Percentiles rank a stretch among this genome's conserved stretches.
Evolutionary conservation across 1,139 yeast species (phyloP).

Genomic region (Debaryomyces sp.): DNA sequence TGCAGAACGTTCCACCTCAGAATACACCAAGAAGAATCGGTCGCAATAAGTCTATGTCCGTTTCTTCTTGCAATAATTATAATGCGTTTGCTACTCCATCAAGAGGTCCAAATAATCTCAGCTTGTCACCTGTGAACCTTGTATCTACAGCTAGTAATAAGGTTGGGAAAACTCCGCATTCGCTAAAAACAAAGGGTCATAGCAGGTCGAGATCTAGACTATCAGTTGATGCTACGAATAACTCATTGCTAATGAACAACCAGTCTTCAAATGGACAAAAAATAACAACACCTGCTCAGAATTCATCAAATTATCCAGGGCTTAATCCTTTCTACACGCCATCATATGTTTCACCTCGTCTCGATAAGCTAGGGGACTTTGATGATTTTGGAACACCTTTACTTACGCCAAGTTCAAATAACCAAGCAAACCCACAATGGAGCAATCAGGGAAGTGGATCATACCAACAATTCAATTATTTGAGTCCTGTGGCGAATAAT

Average conservation of each 20-base stretch:
- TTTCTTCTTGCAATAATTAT: slow-evolving; percentile 27
- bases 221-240: slow-evolving; percentile 29
- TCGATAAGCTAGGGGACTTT: slow-evolving; percentile 28
- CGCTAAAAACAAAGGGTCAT: slow-evolving; percentile 36
- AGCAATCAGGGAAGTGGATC: slow-evolving; percentile 5
- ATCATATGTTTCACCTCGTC: slow-evolving; percentile 43
- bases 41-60: slow-evolving; percentile 36
- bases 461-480: slow-evolving; percentile 9
- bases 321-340: slow-evolving; percentile 53
- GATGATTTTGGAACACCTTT: slow-evolving; percentile 38
- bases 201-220: slow-evolving; percentile 45
- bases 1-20: slow-evolving; percentile 15
- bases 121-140: slow-evolving; percentile 28
- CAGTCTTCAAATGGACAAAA: slow-evolving; percentile 13
- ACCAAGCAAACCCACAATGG: neutral
- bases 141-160: slow-evolving; percentile 20
- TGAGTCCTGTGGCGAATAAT: slow-evolving; percentile 9
- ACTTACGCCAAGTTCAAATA: slow-evolving; percentile 26
- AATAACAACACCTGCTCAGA: slow-evolving; percentile 17
- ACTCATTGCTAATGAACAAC: slow-evolving; percentile 18
- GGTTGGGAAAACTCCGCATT: slow-evolving; percentile 35
- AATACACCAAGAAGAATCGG: slow-evolving; percentile 35
- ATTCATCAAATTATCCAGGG: slow-evolving; percentile 16
- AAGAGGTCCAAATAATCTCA: slow-evolving; percentile 18
- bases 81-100: slow-evolving; percentile 33